phyloP scores from a whole-genome alignment of 2,329 filamentous ascomycete species.

The Bipolaris victoriae region DNA sequence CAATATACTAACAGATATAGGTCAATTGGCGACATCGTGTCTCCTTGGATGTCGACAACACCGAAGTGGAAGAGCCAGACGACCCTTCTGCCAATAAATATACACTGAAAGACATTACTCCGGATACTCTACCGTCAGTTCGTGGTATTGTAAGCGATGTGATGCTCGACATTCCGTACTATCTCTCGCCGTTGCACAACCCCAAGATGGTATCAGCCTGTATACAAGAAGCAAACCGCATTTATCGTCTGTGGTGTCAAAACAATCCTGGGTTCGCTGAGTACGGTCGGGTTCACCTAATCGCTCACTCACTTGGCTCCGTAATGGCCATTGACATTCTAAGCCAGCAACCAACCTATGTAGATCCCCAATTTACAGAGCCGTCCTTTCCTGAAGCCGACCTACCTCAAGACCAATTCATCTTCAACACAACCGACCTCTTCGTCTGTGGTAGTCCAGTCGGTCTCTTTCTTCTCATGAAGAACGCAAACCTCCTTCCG shows the following conservation, averaged over 20 bases:
- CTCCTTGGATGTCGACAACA: constrained; percentile 77
- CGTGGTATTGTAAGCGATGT: constrained; percentile 94
- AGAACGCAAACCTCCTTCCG: constrained; percentile 73
- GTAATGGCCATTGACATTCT: constrained; percentile 94
- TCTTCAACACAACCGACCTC: constrained; percentile 89
- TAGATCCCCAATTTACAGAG: constrained; percentile 56
- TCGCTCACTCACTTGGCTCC: constrained; percentile 91
- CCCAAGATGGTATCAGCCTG: constrained; percentile 91
- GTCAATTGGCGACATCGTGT: constrained; percentile 92
- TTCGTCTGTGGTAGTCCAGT: constrained; percentile 91
- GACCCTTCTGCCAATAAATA: constrained; percentile 67
- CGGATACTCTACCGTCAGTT: constrained; percentile 85
- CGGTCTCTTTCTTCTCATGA: constrained; percentile 89
- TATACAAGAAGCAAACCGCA: constrained; percentile 87
- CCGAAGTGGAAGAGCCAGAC: constrained; percentile 59
- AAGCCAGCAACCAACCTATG: constrained; percentile 80
- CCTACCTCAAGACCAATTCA: constrained; percentile 66
- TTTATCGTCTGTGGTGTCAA: constrained; percentile 93
- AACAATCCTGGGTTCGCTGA: constrained; percentile 89
- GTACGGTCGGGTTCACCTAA: constrained; percentile 83
- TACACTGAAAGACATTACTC: constrained; percentile 86
- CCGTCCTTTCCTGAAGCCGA: constrained; percentile 52
- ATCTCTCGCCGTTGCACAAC: constrained; percentile 89
- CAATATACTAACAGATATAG: constrained; percentile 30
- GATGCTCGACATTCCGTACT: constrained; percentile 98